Percentiles rank a stretch among this genome's conserved stretches.
These are phyloP conservation scores for Pulveroboletus frians DNA, from an alignment of 768 basidiomycete genomes.

Conservation along the genomic window DNA sequence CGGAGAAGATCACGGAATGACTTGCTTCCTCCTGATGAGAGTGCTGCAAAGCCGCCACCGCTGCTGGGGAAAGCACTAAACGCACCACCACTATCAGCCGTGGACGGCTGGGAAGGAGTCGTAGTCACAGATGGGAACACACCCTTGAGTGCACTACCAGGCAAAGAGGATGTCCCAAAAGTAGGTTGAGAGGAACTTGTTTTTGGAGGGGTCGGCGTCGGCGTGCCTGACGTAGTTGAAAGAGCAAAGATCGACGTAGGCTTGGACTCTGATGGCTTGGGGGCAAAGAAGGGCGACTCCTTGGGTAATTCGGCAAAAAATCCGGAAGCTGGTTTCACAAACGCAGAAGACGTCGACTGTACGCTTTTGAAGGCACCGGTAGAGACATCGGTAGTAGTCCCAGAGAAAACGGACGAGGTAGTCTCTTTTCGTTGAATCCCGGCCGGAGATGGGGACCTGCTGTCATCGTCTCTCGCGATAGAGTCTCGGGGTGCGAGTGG, in stretches of 20 bases:
- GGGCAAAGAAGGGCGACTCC: conserved; percentile 53
- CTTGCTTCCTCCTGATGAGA: conserved; percentile 41
- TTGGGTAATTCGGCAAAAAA: conserved; percentile 33
- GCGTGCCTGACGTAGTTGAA: conserved; percentile 10
- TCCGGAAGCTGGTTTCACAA: conserved; percentile 35
- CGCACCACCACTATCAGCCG: conserved; percentile 16
- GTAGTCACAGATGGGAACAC: conserved; percentile 12
- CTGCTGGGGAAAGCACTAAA: conserved; percentile 29
- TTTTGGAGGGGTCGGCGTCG: conserved; percentile 23
- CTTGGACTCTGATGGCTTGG: conserved; percentile 27
- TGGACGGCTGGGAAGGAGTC: conserved; percentile 6
- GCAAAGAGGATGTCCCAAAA: conserved; percentile 38
- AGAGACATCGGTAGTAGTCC: conserved; percentile 23
- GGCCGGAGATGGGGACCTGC: conserved; percentile 28
- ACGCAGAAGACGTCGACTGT: conserved; percentile 30
- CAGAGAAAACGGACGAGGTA: conserved; percentile 13
- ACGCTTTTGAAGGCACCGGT: conserved; percentile 39
- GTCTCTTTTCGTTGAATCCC: neutral
- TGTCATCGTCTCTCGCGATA: conserved; percentile 14
- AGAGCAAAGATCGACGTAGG: conserved; percentile 37
- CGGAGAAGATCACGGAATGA: conserved; percentile 64
- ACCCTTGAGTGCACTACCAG: conserved; percentile 19
- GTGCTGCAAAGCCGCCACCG: conserved; percentile 48
- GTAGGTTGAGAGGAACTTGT: conserved; percentile 22
- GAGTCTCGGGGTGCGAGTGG: conserved; percentile 12